These are phyloP conservation scores for Sordariomycetes sp. DNA, from an alignment of 2,329 filamentous ascomycete genomes.

Conservation along the genomic window DNA sequence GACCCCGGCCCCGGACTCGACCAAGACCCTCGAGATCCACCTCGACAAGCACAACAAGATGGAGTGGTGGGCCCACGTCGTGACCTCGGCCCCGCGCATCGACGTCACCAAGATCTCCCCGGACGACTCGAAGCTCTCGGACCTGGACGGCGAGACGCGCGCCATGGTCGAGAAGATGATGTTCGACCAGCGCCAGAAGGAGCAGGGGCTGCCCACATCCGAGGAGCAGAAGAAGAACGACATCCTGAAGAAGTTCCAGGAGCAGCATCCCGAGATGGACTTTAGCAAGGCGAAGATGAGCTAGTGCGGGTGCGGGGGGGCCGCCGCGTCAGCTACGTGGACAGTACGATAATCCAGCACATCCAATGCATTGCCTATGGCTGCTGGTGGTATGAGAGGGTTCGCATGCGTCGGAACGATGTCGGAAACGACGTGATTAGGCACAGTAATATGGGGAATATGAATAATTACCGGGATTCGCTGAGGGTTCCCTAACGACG, in stretches of 20 bases:
- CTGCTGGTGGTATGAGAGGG: neutral
- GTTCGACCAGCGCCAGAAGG: slow-evolving; percentile 97
- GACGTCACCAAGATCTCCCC: slow-evolving; percentile 93
- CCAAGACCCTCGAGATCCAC: slow-evolving; percentile 62
- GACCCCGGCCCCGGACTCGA: slow-evolving; percentile 58
- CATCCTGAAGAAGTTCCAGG: slow-evolving; percentile 86
- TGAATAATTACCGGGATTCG: slow-evolving; percentile 50
- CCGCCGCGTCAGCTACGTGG: neutral
- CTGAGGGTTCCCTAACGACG: slow-evolving; percentile 14
- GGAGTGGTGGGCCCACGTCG: slow-evolving; percentile 96
- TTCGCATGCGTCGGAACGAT: neutral
- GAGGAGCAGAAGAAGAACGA: slow-evolving; percentile 95
- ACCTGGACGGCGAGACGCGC: slow-evolving; percentile 89
- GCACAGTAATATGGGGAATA: slow-evolving; percentile 43
- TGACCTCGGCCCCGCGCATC: slow-evolving; percentile 79
- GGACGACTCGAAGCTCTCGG: slow-evolving; percentile 82
- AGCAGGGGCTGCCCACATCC: slow-evolving; percentile 75
- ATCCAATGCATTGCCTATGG: neutral
- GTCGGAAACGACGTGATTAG: neutral
- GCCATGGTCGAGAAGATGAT: slow-evolving; percentile 99
- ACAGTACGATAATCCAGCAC: neutral
- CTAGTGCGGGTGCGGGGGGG: slow-evolving; percentile 17
- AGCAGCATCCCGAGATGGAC: slow-evolving; percentile 63
- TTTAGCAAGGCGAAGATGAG: slow-evolving; percentile 60
- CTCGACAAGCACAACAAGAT: slow-evolving; percentile 95